These are phyloP conservation scores for Primulina huaijiensis DNA, from an alignment of 257 asterid genomes.

Conservation along the genomic window DNA sequence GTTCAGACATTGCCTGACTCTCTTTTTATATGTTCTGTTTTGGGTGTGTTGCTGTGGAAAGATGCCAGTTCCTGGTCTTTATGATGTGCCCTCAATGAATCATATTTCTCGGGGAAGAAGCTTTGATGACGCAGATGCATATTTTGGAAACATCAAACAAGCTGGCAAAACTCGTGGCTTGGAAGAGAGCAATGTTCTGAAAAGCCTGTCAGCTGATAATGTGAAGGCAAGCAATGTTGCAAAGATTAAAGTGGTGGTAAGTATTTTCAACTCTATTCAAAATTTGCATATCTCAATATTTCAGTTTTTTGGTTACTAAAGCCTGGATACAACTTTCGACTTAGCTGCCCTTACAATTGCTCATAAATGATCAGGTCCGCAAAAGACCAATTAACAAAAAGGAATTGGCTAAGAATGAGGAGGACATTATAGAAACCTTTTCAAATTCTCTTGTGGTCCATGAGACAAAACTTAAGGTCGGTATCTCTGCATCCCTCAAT, in stretches of 20 bases:
- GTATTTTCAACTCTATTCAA: slow-evolving; percentile 22
- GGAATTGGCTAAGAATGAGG: slow-evolving; percentile 55
- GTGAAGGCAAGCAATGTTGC: slow-evolving; percentile 89
- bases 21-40: slow-evolving; percentile 3
- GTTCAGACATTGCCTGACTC: slow-evolving; percentile 17
- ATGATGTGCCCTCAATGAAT: slow-evolving; percentile 60
- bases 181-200: slow-evolving; percentile 63
- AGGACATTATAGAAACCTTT: slow-evolving; percentile 50
- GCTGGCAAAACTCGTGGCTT: slow-evolving; percentile 54
- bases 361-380: slow-evolving; percentile 42
- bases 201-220: slow-evolving; percentile 70
- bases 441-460: slow-evolving; percentile 43
- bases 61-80: slow-evolving; percentile 66
- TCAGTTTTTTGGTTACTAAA: slow-evolving; percentile 12
- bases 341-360: neutral
- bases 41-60: slow-evolving; percentile 29
- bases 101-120: slow-evolving; percentile 66
- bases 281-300: slow-evolving; percentile 10
- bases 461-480: slow-evolving; percentile 56
- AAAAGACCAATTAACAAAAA: slow-evolving; percentile 57
- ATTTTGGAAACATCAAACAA: slow-evolving; percentile 63
- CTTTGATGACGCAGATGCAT: slow-evolving; percentile 68
- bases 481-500: neutral
- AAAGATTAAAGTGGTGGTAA: slow-evolving; percentile 94
- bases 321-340: neutral